Conservation (phyloP, 345 rosid genomes). For the Rhodamnia argentea region DNA sequence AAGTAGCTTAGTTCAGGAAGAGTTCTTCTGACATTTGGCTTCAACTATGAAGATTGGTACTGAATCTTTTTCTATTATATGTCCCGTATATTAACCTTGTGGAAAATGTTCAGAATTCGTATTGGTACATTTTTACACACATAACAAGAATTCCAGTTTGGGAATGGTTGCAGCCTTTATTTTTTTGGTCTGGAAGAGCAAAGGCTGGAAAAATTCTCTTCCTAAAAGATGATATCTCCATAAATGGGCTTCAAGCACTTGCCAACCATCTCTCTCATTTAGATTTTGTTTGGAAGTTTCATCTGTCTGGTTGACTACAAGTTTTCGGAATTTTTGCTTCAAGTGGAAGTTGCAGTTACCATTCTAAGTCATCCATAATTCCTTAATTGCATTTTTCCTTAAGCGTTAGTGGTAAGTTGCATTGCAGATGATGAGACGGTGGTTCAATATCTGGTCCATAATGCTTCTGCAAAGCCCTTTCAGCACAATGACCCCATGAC, state of each 20-base stretch:
- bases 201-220: neutral
- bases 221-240: neutral
- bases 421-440: slow-evolving; percentile 43
- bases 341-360: neutral
- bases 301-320: neutral
- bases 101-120: neutral
- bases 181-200: neutral
- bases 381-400: neutral
- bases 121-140: neutral
- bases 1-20: neutral
- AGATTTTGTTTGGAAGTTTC: neutral
- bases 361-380: neutral
- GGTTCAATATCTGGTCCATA: slow-evolving; percentile 19
- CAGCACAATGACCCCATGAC: slow-evolving; percentile 5
- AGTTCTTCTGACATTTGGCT: neutral
- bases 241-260: neutral
- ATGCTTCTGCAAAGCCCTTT: slow-evolving; percentile 13
- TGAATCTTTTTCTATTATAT: neutral
- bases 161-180: neutral
- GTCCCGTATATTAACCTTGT: neutral
- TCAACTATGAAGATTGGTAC: slow-evolving; percentile 59
- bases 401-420: neutral
- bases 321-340: neutral
- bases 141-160: neutral
- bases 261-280: neutral